Conservation (phyloP, 2,329 filamentous ascomycete species). For the Trichophyton equinum region DNA sequence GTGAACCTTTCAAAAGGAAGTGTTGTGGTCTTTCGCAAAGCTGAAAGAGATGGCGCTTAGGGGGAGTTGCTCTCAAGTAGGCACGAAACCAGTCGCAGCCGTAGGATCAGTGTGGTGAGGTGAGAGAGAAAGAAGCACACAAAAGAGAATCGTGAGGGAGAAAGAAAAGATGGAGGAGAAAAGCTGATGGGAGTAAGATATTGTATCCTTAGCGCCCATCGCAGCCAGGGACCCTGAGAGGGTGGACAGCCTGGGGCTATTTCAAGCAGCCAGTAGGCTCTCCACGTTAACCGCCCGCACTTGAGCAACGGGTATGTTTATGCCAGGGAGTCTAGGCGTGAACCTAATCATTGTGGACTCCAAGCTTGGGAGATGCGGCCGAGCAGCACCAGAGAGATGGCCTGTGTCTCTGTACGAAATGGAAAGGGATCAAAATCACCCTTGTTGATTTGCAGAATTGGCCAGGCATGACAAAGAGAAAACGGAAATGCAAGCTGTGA, state of each 20-base stretch:
- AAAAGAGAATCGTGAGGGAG: not conserved
- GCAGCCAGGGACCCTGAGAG: not conserved
- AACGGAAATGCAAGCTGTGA: not conserved
- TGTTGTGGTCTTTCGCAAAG: not conserved
- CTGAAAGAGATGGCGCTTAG: not conserved
- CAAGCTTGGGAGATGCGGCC: not conserved
- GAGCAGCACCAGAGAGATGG: not conserved
- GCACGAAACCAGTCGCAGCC: constrained; percentile 9
- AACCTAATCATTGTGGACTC: not conserved
- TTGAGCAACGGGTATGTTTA: not conserved
- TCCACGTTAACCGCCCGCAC: constrained; percentile 1
- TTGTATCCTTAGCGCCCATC: not conserved
- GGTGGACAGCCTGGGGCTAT: not conserved
- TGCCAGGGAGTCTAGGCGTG: not conserved
- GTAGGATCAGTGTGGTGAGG: not conserved
- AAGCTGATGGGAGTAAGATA: not conserved
- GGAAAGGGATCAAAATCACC: not conserved
- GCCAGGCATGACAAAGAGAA: not conserved
- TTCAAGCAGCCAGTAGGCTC: not conserved
- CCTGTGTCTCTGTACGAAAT: not conserved
- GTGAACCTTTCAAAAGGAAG: not conserved
- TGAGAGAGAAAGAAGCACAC: not conserved
- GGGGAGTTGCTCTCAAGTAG: not conserved
- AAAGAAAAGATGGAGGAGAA: not conserved
- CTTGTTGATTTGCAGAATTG: not conserved